phyloP scores from a whole-genome alignment of 2,329 filamentous ascomycete genomes.

The Dendrostoma leiphaemia region DNA sequence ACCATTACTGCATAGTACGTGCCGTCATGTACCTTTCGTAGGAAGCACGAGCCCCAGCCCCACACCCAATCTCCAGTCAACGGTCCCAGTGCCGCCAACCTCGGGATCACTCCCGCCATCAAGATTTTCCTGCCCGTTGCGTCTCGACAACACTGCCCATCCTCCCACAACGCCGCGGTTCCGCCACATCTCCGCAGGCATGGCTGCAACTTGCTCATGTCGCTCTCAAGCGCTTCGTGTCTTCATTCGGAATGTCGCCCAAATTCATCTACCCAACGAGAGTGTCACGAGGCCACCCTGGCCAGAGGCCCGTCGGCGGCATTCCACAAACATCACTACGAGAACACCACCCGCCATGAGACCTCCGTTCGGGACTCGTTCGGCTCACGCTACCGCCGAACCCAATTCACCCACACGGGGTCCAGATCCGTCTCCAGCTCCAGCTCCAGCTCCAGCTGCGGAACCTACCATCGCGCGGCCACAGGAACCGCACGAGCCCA shows the following conservation, averaged over 20 bases:
- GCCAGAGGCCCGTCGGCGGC: neutral
- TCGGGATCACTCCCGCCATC: too few species aligned
- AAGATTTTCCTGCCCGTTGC: too few species aligned
- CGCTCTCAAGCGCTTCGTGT: constrained; percentile 42
- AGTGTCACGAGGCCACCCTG: constrained; percentile 3
- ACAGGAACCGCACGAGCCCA: neutral
- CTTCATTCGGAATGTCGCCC: constrained; percentile 46
- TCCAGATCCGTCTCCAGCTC: too few species aligned
- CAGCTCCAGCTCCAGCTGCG: too few species aligned
- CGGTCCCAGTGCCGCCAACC: too few species aligned
- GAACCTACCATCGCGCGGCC: neutral
- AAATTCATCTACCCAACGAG: constrained; percentile 32
- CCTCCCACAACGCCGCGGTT: neutral
- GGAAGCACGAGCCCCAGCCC: too few species aligned
- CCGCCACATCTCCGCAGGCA: too few species aligned
- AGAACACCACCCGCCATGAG: neutral
- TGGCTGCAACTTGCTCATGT: constrained; percentile 39
- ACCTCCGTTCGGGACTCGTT: neutral
- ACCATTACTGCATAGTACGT: too few species aligned
- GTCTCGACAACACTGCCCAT: too few species aligned
- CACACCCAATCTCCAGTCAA: too few species aligned
- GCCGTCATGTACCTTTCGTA: too few species aligned
- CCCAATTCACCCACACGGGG: neutral
- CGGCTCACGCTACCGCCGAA: neutral
- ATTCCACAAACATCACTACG: neutral